These are phyloP conservation scores for Syzygium aqueum DNA, from an alignment of 345 rosid species.

Conservation along the genomic window DNA sequence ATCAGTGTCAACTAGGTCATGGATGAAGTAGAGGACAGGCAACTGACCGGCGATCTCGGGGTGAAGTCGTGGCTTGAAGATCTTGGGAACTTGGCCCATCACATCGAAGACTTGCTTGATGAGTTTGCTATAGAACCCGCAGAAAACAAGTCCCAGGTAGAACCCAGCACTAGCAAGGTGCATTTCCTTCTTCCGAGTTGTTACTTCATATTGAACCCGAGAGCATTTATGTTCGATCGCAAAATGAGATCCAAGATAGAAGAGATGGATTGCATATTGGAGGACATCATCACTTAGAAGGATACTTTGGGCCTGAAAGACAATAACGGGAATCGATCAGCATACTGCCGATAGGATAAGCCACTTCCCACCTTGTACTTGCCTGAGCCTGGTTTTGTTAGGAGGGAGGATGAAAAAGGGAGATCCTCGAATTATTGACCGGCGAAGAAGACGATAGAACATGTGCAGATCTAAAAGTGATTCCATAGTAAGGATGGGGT, in stretches of 20 bases:
- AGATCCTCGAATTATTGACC: background rate
- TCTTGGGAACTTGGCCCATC: background rate
- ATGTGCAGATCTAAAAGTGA: background rate
- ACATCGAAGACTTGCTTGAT: background rate
- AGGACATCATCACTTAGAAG: background rate
- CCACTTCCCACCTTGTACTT: background rate
- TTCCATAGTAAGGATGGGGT: background rate
- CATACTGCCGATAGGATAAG: accelerated
- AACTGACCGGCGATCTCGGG: accelerated
- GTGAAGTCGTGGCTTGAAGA: background rate
- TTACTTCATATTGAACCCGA: background rate
- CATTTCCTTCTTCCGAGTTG: background rate
- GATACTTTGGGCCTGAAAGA: accelerated
- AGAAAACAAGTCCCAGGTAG: background rate
- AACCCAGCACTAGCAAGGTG: background rate
- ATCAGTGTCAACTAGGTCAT: background rate
- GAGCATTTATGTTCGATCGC: accelerated
- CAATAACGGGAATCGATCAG: accelerated
- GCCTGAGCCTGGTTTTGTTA: accelerated
- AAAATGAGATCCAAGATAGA: background rate
- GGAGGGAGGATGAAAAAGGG: background rate
- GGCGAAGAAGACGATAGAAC: background rate
- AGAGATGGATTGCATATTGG: background rate
- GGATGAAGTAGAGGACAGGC: background rate
- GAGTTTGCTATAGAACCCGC: accelerated